Evolutionary conservation across 2,329 filamentous ascomycete species (phyloP).

Genomic region (Pseudogymnoascus sp.): DNA sequence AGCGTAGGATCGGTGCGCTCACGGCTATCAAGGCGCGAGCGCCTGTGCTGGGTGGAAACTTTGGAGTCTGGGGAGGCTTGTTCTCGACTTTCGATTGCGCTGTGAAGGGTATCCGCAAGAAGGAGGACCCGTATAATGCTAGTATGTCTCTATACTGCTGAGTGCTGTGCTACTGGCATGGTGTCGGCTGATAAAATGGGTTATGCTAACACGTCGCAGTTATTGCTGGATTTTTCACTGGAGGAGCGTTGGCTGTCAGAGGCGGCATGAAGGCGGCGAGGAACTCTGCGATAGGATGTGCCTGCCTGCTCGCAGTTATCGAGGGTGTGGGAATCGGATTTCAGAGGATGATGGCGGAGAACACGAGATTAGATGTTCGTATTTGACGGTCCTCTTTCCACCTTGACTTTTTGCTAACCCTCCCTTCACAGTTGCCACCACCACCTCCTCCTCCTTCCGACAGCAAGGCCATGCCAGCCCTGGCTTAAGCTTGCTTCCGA

Average conservation of each 20-base stretch:
- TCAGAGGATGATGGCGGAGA: slow-evolving; percentile 86
- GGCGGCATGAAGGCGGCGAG: slow-evolving; percentile 86
- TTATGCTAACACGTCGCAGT: slow-evolving; percentile 36
- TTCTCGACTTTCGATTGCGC: slow-evolving; percentile 96
- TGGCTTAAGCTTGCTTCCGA: slow-evolving; percentile 2
- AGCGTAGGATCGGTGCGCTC: slow-evolving; percentile 89
- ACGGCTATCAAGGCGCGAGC: slow-evolving; percentile 97
- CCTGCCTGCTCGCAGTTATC: slow-evolving; percentile 87
- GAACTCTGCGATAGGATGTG: slow-evolving; percentile 94
- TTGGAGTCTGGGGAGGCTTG: slow-evolving; percentile 93
- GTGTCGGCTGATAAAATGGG: neutral
- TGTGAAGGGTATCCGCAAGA: slow-evolving; percentile 86
- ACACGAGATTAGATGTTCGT: slow-evolving; percentile 62
- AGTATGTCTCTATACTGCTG: slow-evolving; percentile 38
- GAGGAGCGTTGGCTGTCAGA: slow-evolving; percentile 81
- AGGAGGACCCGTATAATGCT: slow-evolving; percentile 97
- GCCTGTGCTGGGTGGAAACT: slow-evolving; percentile 93
- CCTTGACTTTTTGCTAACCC: neutral
- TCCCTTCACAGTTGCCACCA: neutral
- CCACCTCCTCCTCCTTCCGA: slow-evolving; percentile 4
- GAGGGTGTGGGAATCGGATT: slow-evolving; percentile 96
- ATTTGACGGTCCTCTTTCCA: neutral
- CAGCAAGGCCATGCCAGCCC: slow-evolving; percentile 4
- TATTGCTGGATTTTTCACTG: slow-evolving; percentile 94
- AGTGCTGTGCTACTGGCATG: neutral